Conservation (phyloP, 768 basidiomycete species). For the Ramaria sp. region DNA sequence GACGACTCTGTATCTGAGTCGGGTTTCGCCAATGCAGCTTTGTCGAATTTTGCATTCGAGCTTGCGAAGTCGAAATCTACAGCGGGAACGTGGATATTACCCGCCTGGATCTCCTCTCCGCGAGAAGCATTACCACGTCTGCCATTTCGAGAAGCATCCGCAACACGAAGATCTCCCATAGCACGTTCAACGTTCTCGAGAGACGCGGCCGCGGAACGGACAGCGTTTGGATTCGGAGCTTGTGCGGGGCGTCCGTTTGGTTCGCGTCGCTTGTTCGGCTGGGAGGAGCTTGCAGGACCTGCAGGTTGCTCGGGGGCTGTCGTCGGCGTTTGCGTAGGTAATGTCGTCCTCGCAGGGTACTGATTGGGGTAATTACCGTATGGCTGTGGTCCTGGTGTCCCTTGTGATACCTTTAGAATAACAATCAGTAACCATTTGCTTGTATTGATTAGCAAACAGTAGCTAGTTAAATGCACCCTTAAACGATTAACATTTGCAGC, state of each 20-base stretch:
- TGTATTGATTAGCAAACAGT: background rate
- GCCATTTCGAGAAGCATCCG: constrained; percentile 22
- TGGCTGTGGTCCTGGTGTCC: constrained; percentile 26
- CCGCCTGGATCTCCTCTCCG: constrained; percentile 18
- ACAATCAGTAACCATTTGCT: background rate
- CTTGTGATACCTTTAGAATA: constrained; percentile 30
- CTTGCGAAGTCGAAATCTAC: constrained; percentile 78
- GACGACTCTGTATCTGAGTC: constrained; percentile 14
- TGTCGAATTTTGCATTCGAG: constrained; percentile 75
- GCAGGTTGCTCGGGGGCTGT: constrained; percentile 9
- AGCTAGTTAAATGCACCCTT: background rate
- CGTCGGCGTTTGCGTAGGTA: constrained; percentile 18
- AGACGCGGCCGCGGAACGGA: constrained; percentile 13
- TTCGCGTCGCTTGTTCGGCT: constrained; percentile 21
- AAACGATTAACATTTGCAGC: no score
- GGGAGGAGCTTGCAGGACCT: constrained; percentile 16
- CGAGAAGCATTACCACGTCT: constrained; percentile 28
- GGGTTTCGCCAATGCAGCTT: constrained; percentile 38
- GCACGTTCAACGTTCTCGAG: constrained; percentile 42
- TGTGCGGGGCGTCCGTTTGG: constrained; percentile 45
- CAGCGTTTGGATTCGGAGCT: constrained; percentile 4
- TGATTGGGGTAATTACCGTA: constrained; percentile 22
- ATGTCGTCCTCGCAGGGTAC: constrained; percentile 15
- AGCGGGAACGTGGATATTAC: constrained; percentile 45
- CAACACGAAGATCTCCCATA: constrained; percentile 36